Evolutionary conservation across 202 grass and related monocot species (phyloP).

Genomic region (Thinopyrum obtusiflorum): DNA sequence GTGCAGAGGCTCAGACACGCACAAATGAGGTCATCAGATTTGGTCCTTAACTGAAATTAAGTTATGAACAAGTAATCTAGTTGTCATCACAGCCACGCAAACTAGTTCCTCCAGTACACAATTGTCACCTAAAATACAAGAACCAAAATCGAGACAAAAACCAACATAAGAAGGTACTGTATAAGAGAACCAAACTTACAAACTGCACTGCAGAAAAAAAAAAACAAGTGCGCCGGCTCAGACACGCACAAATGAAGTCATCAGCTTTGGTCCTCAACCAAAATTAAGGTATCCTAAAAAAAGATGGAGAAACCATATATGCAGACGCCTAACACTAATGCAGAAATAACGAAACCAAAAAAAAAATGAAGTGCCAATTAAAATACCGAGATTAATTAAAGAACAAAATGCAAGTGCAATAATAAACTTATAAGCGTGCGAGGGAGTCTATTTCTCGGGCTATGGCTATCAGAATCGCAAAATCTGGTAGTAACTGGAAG

Average conservation of each 20-base stretch:
- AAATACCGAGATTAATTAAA: background rate
- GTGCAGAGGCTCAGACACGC: constrained; percentile 61
- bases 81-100: constrained; percentile 53
- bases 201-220: background rate
- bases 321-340: background rate
- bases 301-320: background rate
- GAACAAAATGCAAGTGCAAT: background rate
- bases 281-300: constrained; percentile 28
- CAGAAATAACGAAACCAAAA: background rate
- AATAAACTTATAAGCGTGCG: background rate
- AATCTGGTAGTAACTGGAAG: constrained; percentile 21
- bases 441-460: constrained; percentile 18
- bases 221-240: constrained; percentile 37
- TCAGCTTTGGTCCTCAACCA: constrained; percentile 42
- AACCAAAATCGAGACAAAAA: background rate
- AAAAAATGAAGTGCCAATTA: no score
- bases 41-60: constrained; percentile 37
- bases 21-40: constrained; percentile 64
- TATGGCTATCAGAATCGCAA: constrained; percentile 29
- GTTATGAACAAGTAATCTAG: constrained; percentile 34
- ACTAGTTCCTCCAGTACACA: background rate
- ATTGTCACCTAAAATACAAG: background rate
- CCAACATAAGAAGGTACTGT: background rate
- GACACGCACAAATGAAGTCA: constrained; percentile 82
- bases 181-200: background rate